Evolutionary conservation across 1,284 basidiomycete species (phyloP).

Genomic region (Schizophyllum amplum): DNA sequence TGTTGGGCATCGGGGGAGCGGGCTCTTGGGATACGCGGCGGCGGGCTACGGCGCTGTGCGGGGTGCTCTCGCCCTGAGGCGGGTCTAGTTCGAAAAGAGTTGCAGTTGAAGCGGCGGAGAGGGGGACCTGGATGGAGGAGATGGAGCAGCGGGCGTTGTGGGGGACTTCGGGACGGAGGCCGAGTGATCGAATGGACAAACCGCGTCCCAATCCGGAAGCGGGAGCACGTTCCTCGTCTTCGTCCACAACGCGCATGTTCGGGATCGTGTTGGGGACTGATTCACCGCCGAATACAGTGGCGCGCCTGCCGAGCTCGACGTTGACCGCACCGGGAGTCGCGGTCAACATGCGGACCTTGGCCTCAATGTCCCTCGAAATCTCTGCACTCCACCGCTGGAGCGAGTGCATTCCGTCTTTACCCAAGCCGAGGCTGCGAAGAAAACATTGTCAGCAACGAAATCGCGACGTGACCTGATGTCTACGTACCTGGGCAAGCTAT

Average conservation of each 20-base stretch:
- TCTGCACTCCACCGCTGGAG: conserved; percentile 44
- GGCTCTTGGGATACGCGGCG: conserved; percentile 24
- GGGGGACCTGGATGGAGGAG: conserved; percentile 29
- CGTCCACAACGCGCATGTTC: conserved; percentile 27
- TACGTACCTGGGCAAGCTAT: conserved; percentile 55
- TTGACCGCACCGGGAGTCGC: conserved; percentile 30
- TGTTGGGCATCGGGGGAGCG: not conserved
- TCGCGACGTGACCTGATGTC: not conserved
- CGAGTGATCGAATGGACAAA: conserved; percentile 36
- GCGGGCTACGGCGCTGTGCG: conserved; percentile 37
- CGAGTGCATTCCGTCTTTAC: conserved; percentile 46
- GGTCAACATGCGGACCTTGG: conserved; percentile 30
- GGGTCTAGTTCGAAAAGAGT: conserved; percentile 54
- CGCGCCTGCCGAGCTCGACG: conserved; percentile 33
- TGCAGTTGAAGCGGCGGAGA: conserved; percentile 49
- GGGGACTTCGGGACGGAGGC: conserved; percentile 41
- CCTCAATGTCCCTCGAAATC: conserved; percentile 38
- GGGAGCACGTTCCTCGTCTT: conserved; percentile 26
- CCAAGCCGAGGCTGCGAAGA: conserved; percentile 48
- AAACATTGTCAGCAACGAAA: not conserved
- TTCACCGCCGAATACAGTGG: conserved; percentile 42
- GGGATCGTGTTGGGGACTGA: conserved; percentile 25
- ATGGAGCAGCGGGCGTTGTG: conserved; percentile 43
- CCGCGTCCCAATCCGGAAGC: conserved; percentile 15
- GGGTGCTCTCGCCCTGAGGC: conserved; percentile 48